phyloP scores from a whole-genome alignment of 768 basidiomycete genomes.

The Boletus rufocinnamomeus region DNA sequence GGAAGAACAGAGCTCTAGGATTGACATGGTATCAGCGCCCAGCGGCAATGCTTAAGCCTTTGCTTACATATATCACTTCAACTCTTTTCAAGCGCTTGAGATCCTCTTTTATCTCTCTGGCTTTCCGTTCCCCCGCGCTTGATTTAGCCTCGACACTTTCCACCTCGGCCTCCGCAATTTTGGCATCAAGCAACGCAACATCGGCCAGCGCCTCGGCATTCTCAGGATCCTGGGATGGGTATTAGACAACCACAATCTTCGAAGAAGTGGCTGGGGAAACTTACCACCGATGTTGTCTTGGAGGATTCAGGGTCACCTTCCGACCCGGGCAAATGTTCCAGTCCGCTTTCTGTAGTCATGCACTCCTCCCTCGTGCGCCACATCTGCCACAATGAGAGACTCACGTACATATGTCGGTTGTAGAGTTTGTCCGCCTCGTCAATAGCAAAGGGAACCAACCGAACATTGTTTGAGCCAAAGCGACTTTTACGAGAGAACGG shows the following conservation, averaged over 20 bases:
- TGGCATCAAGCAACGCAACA: conserved; percentile 67
- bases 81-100: conserved; percentile 85
- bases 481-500: conserved; percentile 77
- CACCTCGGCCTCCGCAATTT: conserved; percentile 65
- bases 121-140: conserved; percentile 55
- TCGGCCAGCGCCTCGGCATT: conserved; percentile 69
- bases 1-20: conserved; percentile 79
- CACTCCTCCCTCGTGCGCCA: conserved; percentile 96
- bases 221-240: conserved; percentile 52
- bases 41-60: background rate
- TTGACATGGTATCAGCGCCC: conserved; percentile 3
- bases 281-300: conserved; percentile 46
- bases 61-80: conserved; percentile 90
- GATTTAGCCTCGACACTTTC: conserved; percentile 53
- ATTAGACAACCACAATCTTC: conserved; percentile 2
- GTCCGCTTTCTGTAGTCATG: conserved; percentile 89
- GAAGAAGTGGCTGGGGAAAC: conserved; percentile 10
- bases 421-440: conserved; percentile 95
- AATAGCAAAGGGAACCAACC: conserved; percentile 91
- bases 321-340: conserved; percentile 75
- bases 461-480: conserved; percentile 52
- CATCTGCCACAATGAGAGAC: conserved; percentile 87
- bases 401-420: conserved; percentile 86
- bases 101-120: conserved; percentile 73
- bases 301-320: conserved; percentile 58